Conservation (phyloP, 163 green algal genomes). For the Prototheca wickerhamii region DNA sequence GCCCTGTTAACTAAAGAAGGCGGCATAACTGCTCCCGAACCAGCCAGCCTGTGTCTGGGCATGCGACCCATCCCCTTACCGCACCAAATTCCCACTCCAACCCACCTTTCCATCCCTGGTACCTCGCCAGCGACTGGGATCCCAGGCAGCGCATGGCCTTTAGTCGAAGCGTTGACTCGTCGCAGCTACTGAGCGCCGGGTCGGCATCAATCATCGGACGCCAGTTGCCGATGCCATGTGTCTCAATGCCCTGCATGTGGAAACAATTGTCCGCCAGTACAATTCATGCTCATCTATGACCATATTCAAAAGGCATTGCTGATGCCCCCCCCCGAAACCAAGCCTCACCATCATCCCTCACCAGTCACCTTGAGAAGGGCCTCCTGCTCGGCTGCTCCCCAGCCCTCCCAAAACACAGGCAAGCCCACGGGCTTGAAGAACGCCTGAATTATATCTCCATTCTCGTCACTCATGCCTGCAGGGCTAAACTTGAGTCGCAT, state of each 20-base stretch:
- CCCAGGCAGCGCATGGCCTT: slow-evolving; percentile 54
- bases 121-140: slow-evolving; percentile 50
- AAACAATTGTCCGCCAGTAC: background rate
- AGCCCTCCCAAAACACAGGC: slow-evolving; percentile 44
- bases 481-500: slow-evolving; percentile 54
- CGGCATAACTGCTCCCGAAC: too few relatives aligned
- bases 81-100: background rate
- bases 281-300: too few relatives aligned
- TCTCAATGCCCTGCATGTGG: slow-evolving; percentile 45
- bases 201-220: slow-evolving; percentile 44
- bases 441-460: slow-evolving; percentile 61
- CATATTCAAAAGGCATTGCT: too few relatives aligned
- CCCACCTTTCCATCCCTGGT: slow-evolving; percentile 49
- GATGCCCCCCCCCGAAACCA: too few relatives aligned
- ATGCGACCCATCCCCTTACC: slow-evolving; percentile 16
- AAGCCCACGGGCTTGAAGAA: slow-evolving; percentile 71
- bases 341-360: background rate
- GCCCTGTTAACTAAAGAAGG: too few relatives aligned
- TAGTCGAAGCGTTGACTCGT: slow-evolving; percentile 45
- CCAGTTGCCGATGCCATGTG: slow-evolving; percentile 60
- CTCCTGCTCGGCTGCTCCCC: slow-evolving; percentile 43
- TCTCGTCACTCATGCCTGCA: slow-evolving; percentile 37
- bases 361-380: slow-evolving; percentile 43
- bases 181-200: slow-evolving; percentile 38
- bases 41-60: too few relatives aligned